A percentile compares a stretch with the other conserved stretches of the same genome.
These are phyloP conservation scores for Salix caprea DNA, from an alignment of 345 rosid genomes.

Conservation along the genomic window DNA sequence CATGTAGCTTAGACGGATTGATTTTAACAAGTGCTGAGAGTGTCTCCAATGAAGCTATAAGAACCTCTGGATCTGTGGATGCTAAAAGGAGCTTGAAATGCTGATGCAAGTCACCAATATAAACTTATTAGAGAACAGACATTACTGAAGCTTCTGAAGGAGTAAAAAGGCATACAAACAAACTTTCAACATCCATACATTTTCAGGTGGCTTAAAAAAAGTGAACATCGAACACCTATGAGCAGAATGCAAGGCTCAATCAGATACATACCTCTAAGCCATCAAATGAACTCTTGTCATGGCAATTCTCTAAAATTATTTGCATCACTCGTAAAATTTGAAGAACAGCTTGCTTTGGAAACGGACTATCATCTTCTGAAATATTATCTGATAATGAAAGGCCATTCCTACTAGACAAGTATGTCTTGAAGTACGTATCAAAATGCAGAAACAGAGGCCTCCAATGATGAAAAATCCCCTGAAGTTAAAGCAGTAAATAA, in stretches of 20 bases:
- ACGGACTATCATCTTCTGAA: conserved; percentile 59
- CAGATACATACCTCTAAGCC: conserved; percentile 68
- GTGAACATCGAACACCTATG: background rate
- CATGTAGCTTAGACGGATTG: conserved; percentile 83
- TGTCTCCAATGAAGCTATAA: conserved; percentile 82
- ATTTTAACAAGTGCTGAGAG: conserved; percentile 84
- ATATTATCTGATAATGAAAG: conserved; percentile 69
- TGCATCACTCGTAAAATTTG: conserved; percentile 91
- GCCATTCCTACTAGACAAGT: conserved; percentile 74
- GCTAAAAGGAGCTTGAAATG: conserved; percentile 87
- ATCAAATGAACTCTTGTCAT: conserved; percentile 83
- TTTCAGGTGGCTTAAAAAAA: background rate
- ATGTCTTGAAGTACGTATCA: conserved; percentile 84
- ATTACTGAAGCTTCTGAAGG: background rate
- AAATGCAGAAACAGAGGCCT: conserved; percentile 89
- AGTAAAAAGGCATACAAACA: background rate
- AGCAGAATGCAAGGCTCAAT: background rate
- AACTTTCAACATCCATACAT: background rate
- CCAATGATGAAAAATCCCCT: conserved; percentile 99
- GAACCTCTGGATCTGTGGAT: conserved; percentile 91
- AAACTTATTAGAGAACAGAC: conserved; percentile 14
- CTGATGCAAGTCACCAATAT: conserved; percentile 33
- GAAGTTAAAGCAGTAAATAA: conserved; percentile 29
- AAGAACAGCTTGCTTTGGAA: conserved; percentile 78
- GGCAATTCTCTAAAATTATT: conserved; percentile 83